phyloP scores from a whole-genome alignment of 768 basidiomycete species.

The Lactarius trivialis region DNA sequence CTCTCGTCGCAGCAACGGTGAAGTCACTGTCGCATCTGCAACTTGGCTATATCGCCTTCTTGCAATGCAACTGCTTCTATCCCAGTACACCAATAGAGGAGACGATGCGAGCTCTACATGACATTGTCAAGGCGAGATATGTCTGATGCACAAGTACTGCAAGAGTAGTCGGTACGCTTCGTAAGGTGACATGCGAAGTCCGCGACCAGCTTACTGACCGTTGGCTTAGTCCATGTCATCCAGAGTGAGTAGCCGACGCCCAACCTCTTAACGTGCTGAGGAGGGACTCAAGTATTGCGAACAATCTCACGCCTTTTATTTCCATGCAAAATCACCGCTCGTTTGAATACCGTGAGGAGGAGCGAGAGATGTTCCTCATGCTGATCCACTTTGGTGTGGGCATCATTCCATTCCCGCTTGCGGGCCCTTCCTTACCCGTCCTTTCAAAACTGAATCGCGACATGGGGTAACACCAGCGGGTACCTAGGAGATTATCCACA shows the following conservation, averaged over 20 bases:
- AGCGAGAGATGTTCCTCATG: constrained; percentile 33
- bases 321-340: constrained; percentile 27
- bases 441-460: neutral
- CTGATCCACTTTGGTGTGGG: constrained; percentile 22
- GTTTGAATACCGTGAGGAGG: constrained; percentile 37
- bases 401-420: constrained; percentile 20
- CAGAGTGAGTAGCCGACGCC: constrained; percentile 13
- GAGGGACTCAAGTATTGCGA: constrained; percentile 14
- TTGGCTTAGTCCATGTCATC: constrained; percentile 14
- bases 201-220: constrained; percentile 6
- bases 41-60: constrained; percentile 68
- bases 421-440: constrained; percentile 21
- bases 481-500: constrained; percentile 16
- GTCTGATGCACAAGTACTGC: constrained; percentile 33
- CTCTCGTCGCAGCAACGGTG: constrained; percentile 45
- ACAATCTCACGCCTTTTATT: constrained; percentile 19
- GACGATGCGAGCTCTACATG: constrained; percentile 35
- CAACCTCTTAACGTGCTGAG: constrained; percentile 9
- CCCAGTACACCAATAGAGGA: constrained; percentile 30
- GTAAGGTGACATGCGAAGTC: constrained; percentile 22
- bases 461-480: constrained; percentile 1
- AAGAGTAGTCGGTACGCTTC: constrained; percentile 29
- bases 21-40: constrained; percentile 61
- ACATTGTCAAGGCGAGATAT: constrained; percentile 35
- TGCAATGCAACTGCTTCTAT: constrained; percentile 47